Conservation (phyloP, 371 early-diverging fungal species). For the Rhizopus arrhizus region DNA sequence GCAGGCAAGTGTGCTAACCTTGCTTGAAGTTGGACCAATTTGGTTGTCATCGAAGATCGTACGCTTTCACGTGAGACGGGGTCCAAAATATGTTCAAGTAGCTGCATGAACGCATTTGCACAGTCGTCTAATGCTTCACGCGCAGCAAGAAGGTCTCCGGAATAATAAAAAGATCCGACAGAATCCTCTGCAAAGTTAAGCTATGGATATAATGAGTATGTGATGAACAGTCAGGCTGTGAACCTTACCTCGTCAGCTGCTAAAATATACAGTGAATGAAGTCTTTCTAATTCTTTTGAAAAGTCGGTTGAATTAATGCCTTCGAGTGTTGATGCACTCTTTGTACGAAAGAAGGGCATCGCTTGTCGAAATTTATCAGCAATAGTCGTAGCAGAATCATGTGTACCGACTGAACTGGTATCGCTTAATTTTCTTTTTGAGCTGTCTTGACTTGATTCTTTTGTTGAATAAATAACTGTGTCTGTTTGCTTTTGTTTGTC, state of each 20-base stretch:
- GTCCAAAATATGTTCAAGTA: slow-evolving; percentile 28
- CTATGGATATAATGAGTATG: slow-evolving; percentile 11
- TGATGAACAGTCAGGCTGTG: no score
- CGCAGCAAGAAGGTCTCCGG: slow-evolving; percentile 42
- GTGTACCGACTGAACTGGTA: slow-evolving; percentile 24
- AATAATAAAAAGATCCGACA: slow-evolving; percentile 42
- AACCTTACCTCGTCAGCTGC: slow-evolving; percentile 31
- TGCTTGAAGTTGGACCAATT: slow-evolving; percentile 30
- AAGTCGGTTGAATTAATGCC: background rate
- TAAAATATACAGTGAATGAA: slow-evolving; percentile 18
- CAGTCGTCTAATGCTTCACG: slow-evolving; percentile 43
- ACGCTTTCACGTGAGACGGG: slow-evolving; percentile 28
- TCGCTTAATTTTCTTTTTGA: slow-evolving; percentile 25
- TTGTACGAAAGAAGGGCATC: slow-evolving; percentile 20
- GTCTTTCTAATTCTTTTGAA: slow-evolving; percentile 10
- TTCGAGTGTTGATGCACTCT: slow-evolving; percentile 8
- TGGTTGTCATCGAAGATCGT: slow-evolving; percentile 31
- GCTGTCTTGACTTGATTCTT: background rate
- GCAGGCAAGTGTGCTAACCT: slow-evolving; percentile 30
- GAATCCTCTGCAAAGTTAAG: slow-evolving; percentile 47
- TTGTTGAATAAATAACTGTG: no score
- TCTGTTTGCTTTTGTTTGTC: background rate
- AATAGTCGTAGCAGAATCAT: slow-evolving; percentile 17
- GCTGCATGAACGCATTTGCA: slow-evolving; percentile 27
- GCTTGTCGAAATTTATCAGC: slow-evolving; percentile 24